Evolutionary conservation across 139 green algal species (phyloP), one percentile per base, ranked within the genome.

Genomic region (Yamagishiella unicocca): DNA sequence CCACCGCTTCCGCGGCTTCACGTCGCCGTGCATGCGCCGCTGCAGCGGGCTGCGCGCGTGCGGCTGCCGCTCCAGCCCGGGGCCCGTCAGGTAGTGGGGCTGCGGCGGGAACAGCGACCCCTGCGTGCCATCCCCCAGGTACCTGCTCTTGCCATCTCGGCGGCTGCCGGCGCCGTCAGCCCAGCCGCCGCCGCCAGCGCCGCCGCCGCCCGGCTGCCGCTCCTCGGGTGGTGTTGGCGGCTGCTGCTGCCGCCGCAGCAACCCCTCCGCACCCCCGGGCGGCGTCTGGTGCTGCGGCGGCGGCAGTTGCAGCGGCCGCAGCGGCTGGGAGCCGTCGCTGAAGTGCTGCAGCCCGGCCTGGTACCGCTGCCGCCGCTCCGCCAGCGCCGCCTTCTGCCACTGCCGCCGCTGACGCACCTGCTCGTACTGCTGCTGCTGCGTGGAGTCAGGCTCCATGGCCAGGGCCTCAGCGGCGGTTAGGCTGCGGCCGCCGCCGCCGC

Each of bases 31-130:
- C 79, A 85, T 85, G 7, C 40, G 31, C 40, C 66, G 62, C 80
- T 86, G 80, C 64, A 77, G 42, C 80, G 80, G 80, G 43, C 80
- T 86, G 66, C 9, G 38, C 31, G 80, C 31, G 43, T 86, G 80
- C 64, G 80, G 80, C 62, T 38, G 80, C 42, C 31, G 31, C 80
- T 54, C n/a, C 45, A 77, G 31, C 19, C 61, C 80, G 10, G 40
- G 42, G 5, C 61, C 79, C 54, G 37, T 29, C 58, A 42, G 55
- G 9, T 42, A 22, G 22, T 10, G 22, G 25, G 33, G 22, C 75
- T 42, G 42, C 35, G 1, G 19, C 31, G 46, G 74, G 50, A 82
- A 82, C 7, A 82, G n/a, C 46, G 74, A 53, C 33, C 31, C 74
- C 22, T 67, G 74, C 22, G 46, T 82, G 27, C 45, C 46, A 3